Percentiles rank a stretch among this genome's conserved stretches.
phyloP scores from a whole-genome alignment of 305 asterid species.

The Fraxinus ornus region DNA sequence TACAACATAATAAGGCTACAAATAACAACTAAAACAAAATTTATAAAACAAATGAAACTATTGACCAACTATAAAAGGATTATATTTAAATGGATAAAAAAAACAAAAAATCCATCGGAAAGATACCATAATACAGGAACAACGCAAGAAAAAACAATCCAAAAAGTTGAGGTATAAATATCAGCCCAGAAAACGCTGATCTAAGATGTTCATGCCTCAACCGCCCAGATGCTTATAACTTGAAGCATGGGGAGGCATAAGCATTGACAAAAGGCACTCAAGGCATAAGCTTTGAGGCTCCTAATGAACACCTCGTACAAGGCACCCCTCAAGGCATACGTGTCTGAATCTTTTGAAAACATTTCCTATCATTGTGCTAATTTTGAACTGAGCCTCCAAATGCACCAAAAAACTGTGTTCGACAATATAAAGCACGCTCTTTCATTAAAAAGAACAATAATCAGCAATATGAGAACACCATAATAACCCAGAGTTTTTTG shows the following conservation, averaged over 20 bases:
- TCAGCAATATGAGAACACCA: background rate
- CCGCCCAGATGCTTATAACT: background rate
- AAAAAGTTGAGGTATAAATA: background rate
- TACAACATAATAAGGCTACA: background rate
- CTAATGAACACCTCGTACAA: background rate
- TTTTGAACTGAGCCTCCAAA: background rate
- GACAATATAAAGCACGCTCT: background rate
- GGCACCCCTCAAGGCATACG: background rate
- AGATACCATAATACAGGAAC: background rate
- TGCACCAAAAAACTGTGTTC: background rate
- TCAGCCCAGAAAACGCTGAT: background rate
- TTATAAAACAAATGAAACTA: background rate
- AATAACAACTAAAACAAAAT: background rate
- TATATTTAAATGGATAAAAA: background rate
- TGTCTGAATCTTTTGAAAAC: background rate
- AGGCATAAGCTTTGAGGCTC: background rate
- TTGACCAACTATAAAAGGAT: background rate
- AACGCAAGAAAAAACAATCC: background rate
- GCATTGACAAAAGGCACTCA: background rate
- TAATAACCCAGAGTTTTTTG: background rate
- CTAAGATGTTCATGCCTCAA: background rate
- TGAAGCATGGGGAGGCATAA: background rate
- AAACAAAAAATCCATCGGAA: background rate
- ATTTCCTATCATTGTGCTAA: background rate
- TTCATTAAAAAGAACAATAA: background rate